Base-by-base conservation (phyloP, 1,284 basidiomycete species). In the Ustilago cynodontis region DNA sequence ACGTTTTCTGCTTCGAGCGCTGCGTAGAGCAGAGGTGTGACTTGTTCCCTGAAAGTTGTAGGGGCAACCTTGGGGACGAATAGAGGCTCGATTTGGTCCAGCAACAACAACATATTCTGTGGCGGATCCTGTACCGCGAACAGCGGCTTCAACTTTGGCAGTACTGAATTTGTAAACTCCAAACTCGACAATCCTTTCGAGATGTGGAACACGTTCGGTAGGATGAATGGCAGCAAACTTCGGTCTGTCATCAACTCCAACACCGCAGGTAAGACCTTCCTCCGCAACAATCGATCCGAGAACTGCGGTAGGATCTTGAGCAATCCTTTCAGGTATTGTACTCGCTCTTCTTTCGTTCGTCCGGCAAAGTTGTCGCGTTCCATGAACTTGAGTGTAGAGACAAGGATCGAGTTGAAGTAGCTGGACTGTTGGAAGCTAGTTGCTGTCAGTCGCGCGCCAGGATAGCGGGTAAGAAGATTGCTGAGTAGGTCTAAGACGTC, bases 161-260 rank as follows among this genome's bases (percentile, higher is more conserved):
- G 88, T 6, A 95, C 93, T 56, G 91, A 89, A 1, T 88, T 88
- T 0, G 92, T 91, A 82, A 99, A 99, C 82, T 96, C 94, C 47
- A 84, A 62, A 14, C 65, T 70, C 7, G 65, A 90, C 50, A 98
- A 88, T 29, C 91, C 89, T 72, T 90, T 91, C 11, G 93, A 91
- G 70, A 99, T 99, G 64, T 90, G 90, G 83, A 98, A 97, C n/a
- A 98, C 93, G 86, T 98, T 98, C 1, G 96, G 96, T n/a, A 99
- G 88, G 70, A 99, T 93, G 86, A 97, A 97, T 1, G 97, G 96
- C 55, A 99, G 87, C n/a, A 86, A 69, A 5, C 79, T 72, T 0
- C 79, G 68, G 58, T 82, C 82, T n/a, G 71, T 78, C 82, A 83
- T 83, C 26, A 82, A 66, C 63, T 97, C 83, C 33, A 83, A 58